These are phyloP conservation scores for Amaranthus cruentus DNA, from an alignment of 148 eudicot genomes.

Conservation along the genomic window DNA sequence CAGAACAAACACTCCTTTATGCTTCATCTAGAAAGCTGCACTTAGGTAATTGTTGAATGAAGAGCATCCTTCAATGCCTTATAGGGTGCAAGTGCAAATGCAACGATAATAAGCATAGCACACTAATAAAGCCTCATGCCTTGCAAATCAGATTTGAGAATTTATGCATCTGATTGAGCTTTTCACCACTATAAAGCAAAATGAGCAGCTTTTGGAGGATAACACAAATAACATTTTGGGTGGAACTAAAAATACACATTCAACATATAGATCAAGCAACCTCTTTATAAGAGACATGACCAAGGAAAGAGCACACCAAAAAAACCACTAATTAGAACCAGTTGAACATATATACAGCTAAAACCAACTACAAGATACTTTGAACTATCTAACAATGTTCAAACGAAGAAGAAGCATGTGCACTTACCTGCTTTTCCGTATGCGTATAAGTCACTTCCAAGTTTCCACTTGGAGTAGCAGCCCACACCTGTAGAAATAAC, in stretches of 20 bases:
- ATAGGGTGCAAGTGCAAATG: too few species aligned
- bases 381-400: background rate
- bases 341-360: too few species aligned
- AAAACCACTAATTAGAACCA: background rate
- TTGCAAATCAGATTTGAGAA: background rate
- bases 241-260: background rate
- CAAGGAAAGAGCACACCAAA: background rate
- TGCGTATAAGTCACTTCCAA: conserved; percentile 92
- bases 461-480: conserved; percentile 71
- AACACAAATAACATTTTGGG: background rate
- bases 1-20: too few species aligned
- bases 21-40: too few species aligned
- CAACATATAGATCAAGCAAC: background rate
- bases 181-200: background rate
- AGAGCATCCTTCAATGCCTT: too few species aligned
- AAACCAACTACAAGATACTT: background rate
- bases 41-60: too few species aligned
- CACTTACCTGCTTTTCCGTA: conserved; percentile 73
- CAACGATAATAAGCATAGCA: too few species aligned
- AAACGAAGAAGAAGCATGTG: conserved; percentile 6
- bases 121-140: background rate
- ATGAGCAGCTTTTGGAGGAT: background rate
- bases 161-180: background rate
- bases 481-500: conserved; percentile 67
- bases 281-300: background rate